Conservation (phyloP, 495 filamentous ascomycete genomes). For the Tuber melanosporum region DNA sequence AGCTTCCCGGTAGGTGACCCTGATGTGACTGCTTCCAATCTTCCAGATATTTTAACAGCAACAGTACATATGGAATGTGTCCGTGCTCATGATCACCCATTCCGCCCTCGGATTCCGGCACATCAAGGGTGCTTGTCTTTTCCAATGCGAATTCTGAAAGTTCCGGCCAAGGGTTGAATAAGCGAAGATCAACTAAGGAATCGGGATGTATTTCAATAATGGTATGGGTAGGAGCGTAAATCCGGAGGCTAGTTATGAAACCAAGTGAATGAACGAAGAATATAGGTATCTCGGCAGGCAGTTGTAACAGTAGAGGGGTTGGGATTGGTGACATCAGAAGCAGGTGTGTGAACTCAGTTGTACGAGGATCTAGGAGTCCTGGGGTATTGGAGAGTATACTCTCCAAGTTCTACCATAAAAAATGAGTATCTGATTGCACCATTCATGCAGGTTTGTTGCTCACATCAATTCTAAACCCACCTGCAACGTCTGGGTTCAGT, state of each 20-base stretch:
- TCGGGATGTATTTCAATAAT: slow-evolving; percentile 97
- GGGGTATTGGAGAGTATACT: slow-evolving; percentile 43
- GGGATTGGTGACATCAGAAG: slow-evolving; percentile 33
- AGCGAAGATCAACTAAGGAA: slow-evolving; percentile 74
- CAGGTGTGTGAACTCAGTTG: slow-evolving; percentile 47
- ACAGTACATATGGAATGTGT: slow-evolving; percentile 80
- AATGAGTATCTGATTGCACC: neutral
- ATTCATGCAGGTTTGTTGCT: slow-evolving; percentile 25
- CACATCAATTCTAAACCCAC: slow-evolving; percentile 53
- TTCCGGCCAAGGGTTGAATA: slow-evolving; percentile 83
- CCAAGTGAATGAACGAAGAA: slow-evolving; percentile 81
- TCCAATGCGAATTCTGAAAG: slow-evolving; percentile 58
- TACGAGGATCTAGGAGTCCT: slow-evolving; percentile 53
- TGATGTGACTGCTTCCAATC: slow-evolving; percentile 71
- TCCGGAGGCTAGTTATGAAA: slow-evolving; percentile 68
- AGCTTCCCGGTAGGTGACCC: slow-evolving; percentile 62
- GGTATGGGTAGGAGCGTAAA: slow-evolving; percentile 53
- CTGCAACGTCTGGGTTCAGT: slow-evolving; percentile 91
- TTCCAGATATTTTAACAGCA: slow-evolving; percentile 79
- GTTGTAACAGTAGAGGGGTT: slow-evolving; percentile 26
- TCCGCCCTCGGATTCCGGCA: slow-evolving; percentile 30
- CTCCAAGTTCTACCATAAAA: slow-evolving; percentile 21
- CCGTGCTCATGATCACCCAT: slow-evolving; percentile 79
- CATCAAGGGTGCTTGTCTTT: slow-evolving; percentile 60
- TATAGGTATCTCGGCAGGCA: slow-evolving; percentile 53